Conservation (phyloP, 2,329 filamentous ascomycete genomes). For the Aspergillus sp. region DNA sequence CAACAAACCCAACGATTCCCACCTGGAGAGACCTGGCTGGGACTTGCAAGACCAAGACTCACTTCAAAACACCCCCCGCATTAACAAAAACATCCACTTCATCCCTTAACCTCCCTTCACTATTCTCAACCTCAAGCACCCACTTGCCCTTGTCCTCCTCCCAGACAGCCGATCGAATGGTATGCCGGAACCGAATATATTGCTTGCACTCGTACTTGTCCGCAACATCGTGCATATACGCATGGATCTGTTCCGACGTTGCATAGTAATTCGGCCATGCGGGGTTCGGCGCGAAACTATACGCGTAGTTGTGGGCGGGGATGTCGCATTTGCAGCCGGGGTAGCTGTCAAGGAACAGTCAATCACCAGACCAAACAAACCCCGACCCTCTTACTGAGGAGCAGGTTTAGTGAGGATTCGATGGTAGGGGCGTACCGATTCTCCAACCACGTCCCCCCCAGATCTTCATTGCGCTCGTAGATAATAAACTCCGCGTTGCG, state of each 20-base stretch:
- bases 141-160: slow-evolving; percentile 28
- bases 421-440: slow-evolving; percentile 27
- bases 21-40: not conserved
- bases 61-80: slow-evolving; percentile 31
- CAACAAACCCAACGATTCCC: not conserved
- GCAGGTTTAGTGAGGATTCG: not conserved
- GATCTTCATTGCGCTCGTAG: slow-evolving; percentile 34
- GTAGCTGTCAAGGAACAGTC: slow-evolving; percentile 3
- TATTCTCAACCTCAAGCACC: slow-evolving; percentile 20
- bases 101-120: slow-evolving; percentile 13
- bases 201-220: slow-evolving; percentile 45
- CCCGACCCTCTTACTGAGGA: not conserved
- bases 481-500: slow-evolving; percentile 29
- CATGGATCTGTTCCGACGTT: slow-evolving; percentile 44
- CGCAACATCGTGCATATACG: slow-evolving; percentile 47
- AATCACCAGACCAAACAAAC: not conserved
- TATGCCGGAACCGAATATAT: slow-evolving; percentile 41
- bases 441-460: slow-evolving; percentile 40
- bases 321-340: slow-evolving; percentile 41
- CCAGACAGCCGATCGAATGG: slow-evolving; percentile 45
- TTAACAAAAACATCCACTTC: slow-evolving; percentile 32
- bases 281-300: slow-evolving; percentile 49
- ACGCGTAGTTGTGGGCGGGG: slow-evolving; percentile 40
- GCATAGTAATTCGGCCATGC: slow-evolving; percentile 49
- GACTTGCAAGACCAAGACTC: not conserved